phyloP scores from a whole-genome alignment of 495 filamentous ascomycete genomes.

The Podospora sp. region DNA sequence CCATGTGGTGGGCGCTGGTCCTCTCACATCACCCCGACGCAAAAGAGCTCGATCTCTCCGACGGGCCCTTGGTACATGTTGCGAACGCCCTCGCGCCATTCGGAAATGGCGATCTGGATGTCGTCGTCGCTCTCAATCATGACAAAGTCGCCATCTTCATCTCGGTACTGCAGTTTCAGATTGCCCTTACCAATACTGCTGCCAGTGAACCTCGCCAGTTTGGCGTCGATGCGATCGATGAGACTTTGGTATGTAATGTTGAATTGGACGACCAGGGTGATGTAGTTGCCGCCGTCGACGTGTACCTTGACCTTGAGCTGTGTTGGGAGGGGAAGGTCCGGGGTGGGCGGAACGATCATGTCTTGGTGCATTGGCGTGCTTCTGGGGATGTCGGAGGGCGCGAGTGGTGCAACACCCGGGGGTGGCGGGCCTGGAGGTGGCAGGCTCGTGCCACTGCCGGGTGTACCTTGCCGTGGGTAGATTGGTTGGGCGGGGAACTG shows the following conservation, averaged over 20 bases:
- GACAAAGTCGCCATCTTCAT: conserved; percentile 91
- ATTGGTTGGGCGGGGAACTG: conserved; percentile 53
- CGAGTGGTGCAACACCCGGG: conserved; percentile 36
- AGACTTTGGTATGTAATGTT: conserved; percentile 91
- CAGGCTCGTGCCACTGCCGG: conserved; percentile 33
- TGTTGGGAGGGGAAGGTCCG: conserved; percentile 64
- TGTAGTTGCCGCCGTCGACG: conserved; percentile 75
- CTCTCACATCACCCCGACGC: conserved; percentile 43
- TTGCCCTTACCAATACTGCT: conserved; percentile 76
- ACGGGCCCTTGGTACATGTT: conserved; percentile 67
- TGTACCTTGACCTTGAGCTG: conserved; percentile 95
- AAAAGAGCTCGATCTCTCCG: conserved; percentile 83
- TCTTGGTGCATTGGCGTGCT: conserved; percentile 36
- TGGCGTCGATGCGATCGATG: conserved; percentile 95
- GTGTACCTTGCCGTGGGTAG: conserved; percentile 48
- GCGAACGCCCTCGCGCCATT: conserved; percentile 79
- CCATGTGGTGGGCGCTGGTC: not conserved
- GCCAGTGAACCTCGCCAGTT: conserved; percentile 79
- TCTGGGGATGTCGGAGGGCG: conserved; percentile 28
- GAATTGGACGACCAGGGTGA: conserved; percentile 89
- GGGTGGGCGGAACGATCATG: conserved; percentile 45
- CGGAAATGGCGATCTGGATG: conserved; percentile 89
- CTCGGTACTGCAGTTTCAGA: conserved; percentile 82
- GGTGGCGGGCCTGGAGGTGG: conserved; percentile 39
- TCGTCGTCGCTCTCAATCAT: conserved; percentile 94